Base-by-base conservation (phyloP, 495 filamentous ascomycete genomes). In the Jackrogersella minutella region DNA sequence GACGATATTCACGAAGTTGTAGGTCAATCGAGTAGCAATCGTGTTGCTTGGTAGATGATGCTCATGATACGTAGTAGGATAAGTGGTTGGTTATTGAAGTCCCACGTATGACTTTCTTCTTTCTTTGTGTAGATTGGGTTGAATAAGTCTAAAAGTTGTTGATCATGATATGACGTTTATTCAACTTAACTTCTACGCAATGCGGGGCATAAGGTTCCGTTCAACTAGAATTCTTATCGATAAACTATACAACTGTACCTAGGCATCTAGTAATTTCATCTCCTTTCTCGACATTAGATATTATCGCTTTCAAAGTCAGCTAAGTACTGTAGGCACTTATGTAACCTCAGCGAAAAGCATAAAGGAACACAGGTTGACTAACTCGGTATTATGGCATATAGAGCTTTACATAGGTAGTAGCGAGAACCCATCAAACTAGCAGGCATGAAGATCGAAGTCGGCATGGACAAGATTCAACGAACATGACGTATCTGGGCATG, bases 161-260 rank as follows among this genome's bases (percentile, higher is more conserved):
- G 52, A 36, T 34, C 36, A 61, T 68, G 44, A 62, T 44, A 58
- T 58, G 44, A 55, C 17, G 5, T 49, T 53, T 24, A 22, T 63
- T 63, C 59, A 43, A 14, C 14, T 62, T 68, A 40, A 63, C 49
- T 59, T 63, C 50, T 31, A 50, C 51, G 43, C 9, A 60, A 64
- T 69, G 66, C 59, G 66, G 66, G 66, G 66, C 55, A 62, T 14
- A 26, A 33, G 21, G 46, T 34, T 26, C 10, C n/a, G 7, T 37
- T 17, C 9, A 33, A n/a, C 9, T 21, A 47, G 11, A 6, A 1
- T 39, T n/a, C 14, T 64, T 64, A 64, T 64, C 61, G 61, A 64
- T 64, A 64, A 43, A 13, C n/a, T 41, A 64, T 64, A 57, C 1
- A 4, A 11, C 11, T 19, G n/a, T 14, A 24, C 16, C 21, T 28